phyloP scores from a whole-genome alignment of 1,284 basidiomycete genomes.

The Sanguinoderma infundibulare region DNA sequence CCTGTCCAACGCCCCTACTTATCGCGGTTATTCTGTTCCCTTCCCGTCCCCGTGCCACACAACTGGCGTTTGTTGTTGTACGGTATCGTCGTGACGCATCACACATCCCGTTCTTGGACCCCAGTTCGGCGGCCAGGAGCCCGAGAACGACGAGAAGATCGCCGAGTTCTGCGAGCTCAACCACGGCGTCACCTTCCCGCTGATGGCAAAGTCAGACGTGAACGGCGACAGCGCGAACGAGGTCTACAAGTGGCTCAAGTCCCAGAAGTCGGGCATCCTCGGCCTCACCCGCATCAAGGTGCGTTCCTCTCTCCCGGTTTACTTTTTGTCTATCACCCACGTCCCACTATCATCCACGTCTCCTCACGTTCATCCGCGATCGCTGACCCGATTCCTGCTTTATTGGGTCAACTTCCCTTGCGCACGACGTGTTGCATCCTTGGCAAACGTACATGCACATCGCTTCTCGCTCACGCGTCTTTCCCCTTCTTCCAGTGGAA shows the following conservation, averaged over 20 bases:
- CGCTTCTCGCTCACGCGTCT: too few species aligned
- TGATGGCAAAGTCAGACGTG: conserved; percentile 91
- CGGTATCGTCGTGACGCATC: background rate
- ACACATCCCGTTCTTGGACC: background rate
- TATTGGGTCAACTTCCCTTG: too few species aligned
- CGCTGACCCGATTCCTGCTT: too few species aligned
- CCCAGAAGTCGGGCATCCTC: conserved; percentile 73
- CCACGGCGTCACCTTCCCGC: conserved; percentile 83
- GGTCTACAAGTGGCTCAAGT: conserved; percentile 88
- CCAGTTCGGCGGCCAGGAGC: conserved; percentile 81
- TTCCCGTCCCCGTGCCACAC: too few species aligned
- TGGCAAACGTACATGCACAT: too few species aligned
- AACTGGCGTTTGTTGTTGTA: too few species aligned
- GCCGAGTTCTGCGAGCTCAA: conserved; percentile 72
- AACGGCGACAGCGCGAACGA: conserved; percentile 84
- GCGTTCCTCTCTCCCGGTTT: conserved; percentile 20
- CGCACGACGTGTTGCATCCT: background rate
- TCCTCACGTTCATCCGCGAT: too few species aligned
- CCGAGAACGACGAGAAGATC: conserved; percentile 71
- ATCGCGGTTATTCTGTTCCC: background rate
- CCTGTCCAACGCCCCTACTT: background rate
- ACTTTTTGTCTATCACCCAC: too few species aligned
- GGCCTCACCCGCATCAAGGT: conserved; percentile 83
- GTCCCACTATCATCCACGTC: too few species aligned
- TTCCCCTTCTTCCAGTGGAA: conserved; percentile 60